These are phyloP conservation scores for Hyaloperonospora arabidopsidis DNA, from an alignment of 352 stramenopile species.

Conservation along the genomic window DNA sequence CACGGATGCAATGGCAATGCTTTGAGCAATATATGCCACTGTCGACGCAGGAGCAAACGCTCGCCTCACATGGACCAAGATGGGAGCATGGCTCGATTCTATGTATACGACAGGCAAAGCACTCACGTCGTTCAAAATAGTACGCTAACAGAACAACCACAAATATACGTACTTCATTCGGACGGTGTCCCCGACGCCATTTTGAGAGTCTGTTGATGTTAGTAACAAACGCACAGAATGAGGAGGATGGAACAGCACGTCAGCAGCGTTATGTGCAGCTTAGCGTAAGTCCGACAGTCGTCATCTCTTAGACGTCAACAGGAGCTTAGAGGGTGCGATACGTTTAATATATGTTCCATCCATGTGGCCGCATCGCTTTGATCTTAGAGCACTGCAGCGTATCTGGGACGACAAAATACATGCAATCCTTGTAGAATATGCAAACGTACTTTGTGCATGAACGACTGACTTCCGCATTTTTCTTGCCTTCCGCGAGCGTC, in stretches of 20 bases:
- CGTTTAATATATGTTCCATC: slow-evolving; percentile 42
- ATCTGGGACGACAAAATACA: slow-evolving; percentile 46
- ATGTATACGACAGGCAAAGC: not conserved
- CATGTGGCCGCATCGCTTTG: slow-evolving; percentile 36
- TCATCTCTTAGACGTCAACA: slow-evolving; percentile 25
- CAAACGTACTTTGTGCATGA: slow-evolving; percentile 61
- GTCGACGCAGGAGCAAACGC: slow-evolving; percentile 83
- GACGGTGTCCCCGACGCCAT: slow-evolving; percentile 38
- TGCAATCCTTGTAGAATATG: slow-evolving; percentile 5
- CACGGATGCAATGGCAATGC: slow-evolving; percentile 76
- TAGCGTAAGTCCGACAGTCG: slow-evolving; percentile 16
- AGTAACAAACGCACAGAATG: slow-evolving; percentile 3
- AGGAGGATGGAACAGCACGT: slow-evolving; percentile 5
- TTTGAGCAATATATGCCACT: slow-evolving; percentile 89
- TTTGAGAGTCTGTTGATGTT: slow-evolving; percentile 28
- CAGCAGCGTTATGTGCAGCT: slow-evolving; percentile 19
- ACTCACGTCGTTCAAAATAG: too few species aligned
- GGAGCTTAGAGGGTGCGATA: slow-evolving; percentile 21
- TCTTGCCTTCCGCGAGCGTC: slow-evolving; percentile 49
- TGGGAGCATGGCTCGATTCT: slow-evolving; percentile 86
- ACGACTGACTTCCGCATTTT: slow-evolving; percentile 52
- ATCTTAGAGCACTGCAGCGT: slow-evolving; percentile 40
- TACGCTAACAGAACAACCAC: too few species aligned
- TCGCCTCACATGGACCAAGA: slow-evolving; percentile 68
- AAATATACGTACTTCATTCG: slow-evolving; percentile 38